phyloP scores from a whole-genome alignment of 2,329 filamentous ascomycete genomes.

The Chalaropsis ovoidea region DNA sequence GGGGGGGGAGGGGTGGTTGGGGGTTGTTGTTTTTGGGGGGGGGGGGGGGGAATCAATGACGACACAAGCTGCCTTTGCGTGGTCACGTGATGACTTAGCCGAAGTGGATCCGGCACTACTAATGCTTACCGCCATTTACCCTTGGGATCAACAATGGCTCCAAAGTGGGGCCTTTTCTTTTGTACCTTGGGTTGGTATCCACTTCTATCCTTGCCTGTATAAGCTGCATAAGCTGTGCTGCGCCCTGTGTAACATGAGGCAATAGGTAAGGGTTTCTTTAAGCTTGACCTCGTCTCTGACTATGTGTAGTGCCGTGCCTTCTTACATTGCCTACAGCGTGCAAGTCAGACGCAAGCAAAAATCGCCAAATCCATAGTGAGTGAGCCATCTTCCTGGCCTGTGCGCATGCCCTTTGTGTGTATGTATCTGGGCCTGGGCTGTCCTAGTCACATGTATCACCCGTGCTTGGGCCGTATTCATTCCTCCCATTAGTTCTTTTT shows the following conservation, averaged over 20 bases:
- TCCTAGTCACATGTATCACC: background rate
- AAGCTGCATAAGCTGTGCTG: background rate
- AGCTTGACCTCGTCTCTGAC: conserved; percentile 3
- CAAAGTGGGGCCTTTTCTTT: background rate
- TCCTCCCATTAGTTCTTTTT: conserved; percentile 11
- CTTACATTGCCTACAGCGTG: background rate
- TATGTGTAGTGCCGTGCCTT: background rate
- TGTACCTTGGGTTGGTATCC: background rate
- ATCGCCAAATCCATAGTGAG: background rate
- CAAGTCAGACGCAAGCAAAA: background rate
- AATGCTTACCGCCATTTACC: no score
- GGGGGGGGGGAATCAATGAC: no score
- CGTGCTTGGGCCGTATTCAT: background rate
- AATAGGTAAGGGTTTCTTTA: background rate
- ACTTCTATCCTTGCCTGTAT: background rate
- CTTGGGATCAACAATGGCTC: background rate
- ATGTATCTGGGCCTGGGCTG: background rate
- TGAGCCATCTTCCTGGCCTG: background rate
- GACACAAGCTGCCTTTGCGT: no score
- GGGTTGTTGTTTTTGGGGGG: no score
- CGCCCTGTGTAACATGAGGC: background rate
- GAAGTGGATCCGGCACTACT: no score
- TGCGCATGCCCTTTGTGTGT: background rate
- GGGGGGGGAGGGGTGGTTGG: no score
- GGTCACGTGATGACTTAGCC: no score